A percentile compares a stretch with the other conserved stretches of the same genome.
phyloP scores from a whole-genome alignment of 495 filamentous ascomycete species.

The Usnea hakonensis region DNA sequence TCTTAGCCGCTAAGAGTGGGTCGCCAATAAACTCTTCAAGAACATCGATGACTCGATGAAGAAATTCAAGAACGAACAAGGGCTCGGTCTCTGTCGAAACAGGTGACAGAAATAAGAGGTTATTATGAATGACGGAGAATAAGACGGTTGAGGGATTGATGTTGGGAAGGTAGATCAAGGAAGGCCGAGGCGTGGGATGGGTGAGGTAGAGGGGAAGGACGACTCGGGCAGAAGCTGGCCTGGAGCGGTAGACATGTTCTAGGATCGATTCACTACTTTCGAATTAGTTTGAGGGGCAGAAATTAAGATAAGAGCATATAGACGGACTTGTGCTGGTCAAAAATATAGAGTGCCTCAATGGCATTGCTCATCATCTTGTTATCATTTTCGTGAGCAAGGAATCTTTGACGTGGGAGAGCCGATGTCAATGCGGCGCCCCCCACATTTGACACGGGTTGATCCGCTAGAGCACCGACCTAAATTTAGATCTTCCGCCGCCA shows the following conservation, averaged over 20 bases:
- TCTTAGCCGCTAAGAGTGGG: slow-evolving; percentile 75
- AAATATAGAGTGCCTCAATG: slow-evolving; percentile 94
- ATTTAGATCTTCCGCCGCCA: slow-evolving; percentile 2
- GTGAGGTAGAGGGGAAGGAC: slow-evolving; percentile 83
- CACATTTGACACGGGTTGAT: neutral
- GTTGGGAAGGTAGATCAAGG: slow-evolving; percentile 74
- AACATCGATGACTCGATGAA: slow-evolving; percentile 87
- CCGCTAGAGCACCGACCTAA: no score
- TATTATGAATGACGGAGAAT: slow-evolving; percentile 79
- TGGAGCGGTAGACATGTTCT: slow-evolving; percentile 61
- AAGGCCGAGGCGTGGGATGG: slow-evolving; percentile 74
- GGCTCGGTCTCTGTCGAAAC: slow-evolving; percentile 79
- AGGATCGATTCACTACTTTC: slow-evolving; percentile 49
- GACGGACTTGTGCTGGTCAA: slow-evolving; percentile 78
- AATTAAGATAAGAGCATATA: neutral
- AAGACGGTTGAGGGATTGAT: slow-evolving; percentile 80
- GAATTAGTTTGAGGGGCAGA: neutral
- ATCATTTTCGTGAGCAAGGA: slow-evolving; percentile 12
- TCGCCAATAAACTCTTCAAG: slow-evolving; percentile 91
- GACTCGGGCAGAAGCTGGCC: slow-evolving; percentile 66
- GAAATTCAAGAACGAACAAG: slow-evolving; percentile 89
- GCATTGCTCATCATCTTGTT: slow-evolving; percentile 60
- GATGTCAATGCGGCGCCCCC: no score
- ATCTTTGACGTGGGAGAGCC: neutral
- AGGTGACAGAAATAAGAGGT: slow-evolving; percentile 79